phyloP scores from a whole-genome alignment of 1,284 basidiomycete genomes.

The Irpex rosettiformis region DNA sequence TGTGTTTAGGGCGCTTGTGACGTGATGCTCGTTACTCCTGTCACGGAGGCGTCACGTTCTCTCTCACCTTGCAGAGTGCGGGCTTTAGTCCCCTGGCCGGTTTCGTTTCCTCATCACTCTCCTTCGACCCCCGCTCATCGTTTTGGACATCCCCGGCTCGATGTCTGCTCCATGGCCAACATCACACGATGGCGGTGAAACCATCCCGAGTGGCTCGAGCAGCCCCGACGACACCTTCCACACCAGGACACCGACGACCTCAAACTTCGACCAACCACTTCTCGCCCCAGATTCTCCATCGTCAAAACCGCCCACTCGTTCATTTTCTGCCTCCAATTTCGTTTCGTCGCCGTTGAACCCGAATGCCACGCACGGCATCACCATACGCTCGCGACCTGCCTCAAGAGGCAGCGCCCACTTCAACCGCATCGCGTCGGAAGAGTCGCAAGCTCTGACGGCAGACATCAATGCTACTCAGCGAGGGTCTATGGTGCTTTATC shows the following conservation, averaged over 20 bases:
- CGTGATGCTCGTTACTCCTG: neutral
- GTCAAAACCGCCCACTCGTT: slow-evolving; percentile 27
- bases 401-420: slow-evolving; percentile 34
- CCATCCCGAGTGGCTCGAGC: slow-evolving; percentile 18
- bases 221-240: slow-evolving; percentile 20
- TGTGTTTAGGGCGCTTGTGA: neutral
- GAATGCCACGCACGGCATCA: slow-evolving; percentile 24
- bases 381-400: slow-evolving; percentile 26
- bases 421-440: slow-evolving; percentile 45
- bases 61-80: neutral
- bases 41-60: neutral
- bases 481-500: slow-evolving; percentile 68
- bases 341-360: slow-evolving; percentile 50
- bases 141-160: slow-evolving; percentile 12
- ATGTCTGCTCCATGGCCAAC: slow-evolving; percentile 27
- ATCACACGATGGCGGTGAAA: slow-evolving; percentile 17
- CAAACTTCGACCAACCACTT: slow-evolving; percentile 28
- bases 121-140: slow-evolving; percentile 15
- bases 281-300: slow-evolving; percentile 23
- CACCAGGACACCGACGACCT: slow-evolving; percentile 25
- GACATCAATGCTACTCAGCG: slow-evolving; percentile 27
- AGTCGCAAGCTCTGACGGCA: slow-evolving; percentile 37
- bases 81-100: neutral
- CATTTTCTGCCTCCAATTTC: slow-evolving; percentile 31
- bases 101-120: slow-evolving; percentile 5